phyloP scores from a whole-genome alignment of 352 stramenopile species.

The Globisporangium echinulatum region DNA sequence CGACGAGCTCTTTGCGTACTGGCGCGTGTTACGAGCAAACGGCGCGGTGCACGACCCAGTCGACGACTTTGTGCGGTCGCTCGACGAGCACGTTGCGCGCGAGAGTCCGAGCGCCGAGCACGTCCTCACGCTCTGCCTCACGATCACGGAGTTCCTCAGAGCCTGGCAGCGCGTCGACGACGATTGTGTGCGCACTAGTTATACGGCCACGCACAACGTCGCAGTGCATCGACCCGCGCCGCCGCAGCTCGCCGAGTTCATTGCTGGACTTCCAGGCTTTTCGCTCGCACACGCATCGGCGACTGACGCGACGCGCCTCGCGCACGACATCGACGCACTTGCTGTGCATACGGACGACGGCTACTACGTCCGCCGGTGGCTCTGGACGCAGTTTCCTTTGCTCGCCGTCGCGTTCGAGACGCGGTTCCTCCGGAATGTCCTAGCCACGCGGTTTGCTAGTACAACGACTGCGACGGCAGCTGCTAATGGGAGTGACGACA shows the following conservation, averaged over 20 bases:
- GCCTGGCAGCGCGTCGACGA: conserved; percentile 44
- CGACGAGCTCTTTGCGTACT: conserved; percentile 77
- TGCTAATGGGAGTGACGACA: background rate
- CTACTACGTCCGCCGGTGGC: conserved; percentile 75
- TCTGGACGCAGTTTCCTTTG: conserved; percentile 84
- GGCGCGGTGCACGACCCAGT: conserved; percentile 67
- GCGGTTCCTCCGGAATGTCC: conserved; percentile 40
- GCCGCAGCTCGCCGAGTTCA: conserved; percentile 71
- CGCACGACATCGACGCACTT: conserved; percentile 60
- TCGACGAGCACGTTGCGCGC: conserved; percentile 68
- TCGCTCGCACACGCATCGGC: conserved; percentile 43
- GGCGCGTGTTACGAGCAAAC: conserved; percentile 58
- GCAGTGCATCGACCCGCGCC: conserved; percentile 39
- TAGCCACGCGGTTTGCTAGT: conserved; percentile 9
- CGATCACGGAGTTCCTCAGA: conserved; percentile 73
- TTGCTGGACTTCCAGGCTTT: conserved; percentile 53
- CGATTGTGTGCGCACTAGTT: too few relatives aligned
- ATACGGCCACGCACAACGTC: conserved; percentile 11
- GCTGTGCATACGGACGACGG: conserved; percentile 57
- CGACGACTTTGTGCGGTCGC: conserved; percentile 70
- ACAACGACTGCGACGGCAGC: background rate
- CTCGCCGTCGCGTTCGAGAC: conserved; percentile 72
- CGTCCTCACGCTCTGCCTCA: conserved; percentile 62
- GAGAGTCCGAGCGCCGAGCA: conserved; percentile 59
- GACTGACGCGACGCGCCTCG: conserved; percentile 39